Evolutionary conservation across 2,329 filamentous ascomycete genomes (phyloP), one percentile per base, ranked within the genome.

Genomic region (Paraphoma sp.): DNA sequence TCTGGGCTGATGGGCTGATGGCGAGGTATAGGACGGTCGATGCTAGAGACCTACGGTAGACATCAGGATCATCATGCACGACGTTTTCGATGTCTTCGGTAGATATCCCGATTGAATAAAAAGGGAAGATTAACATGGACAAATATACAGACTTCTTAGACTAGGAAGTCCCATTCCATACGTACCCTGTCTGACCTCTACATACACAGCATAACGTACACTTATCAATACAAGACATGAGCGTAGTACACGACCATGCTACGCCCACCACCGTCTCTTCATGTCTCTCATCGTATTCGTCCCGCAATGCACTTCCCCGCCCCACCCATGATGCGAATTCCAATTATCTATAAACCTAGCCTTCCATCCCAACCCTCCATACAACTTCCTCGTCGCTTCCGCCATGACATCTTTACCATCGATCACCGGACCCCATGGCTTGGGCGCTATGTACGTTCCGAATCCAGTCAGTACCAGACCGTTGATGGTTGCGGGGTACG

Each of bases 261-360:
- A 36, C 10, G 42, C 72, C 56, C 28, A 46, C 45, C 44, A 47
- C 10, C 18, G 23, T 23, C 29, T 36, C 12, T 12, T n/a, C 49
- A 45, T 51, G 4, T 51, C 29, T 10, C 49, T 33, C 8, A 51
- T 14, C 9, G 51, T 48, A 40, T 60, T 60, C 9, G 54, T 54
- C n/a, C 51, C 54, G 29, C 57, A 57, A 45, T 57, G 51, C 3
- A 60, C 28, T n/a, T 54, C 54, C 16, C 54, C 57, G 17, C 44
- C 51, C 6, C 3, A 49, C 17, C 47, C 49, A 44, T 60, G 54
- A 38, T 60, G 54, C 6, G 43, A 40, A 23, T 54, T 51, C 43
- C 47, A 57, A 48, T 60, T 51, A 36, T 60, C 55, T 10, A 60
- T 16, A 23, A 31, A 55, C 12, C 23, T 45, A 16, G 58, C 48